Evolutionary conservation across 1,284 basidiomycete species (phyloP).

Genomic region (Pseudozyma pruni): DNA sequence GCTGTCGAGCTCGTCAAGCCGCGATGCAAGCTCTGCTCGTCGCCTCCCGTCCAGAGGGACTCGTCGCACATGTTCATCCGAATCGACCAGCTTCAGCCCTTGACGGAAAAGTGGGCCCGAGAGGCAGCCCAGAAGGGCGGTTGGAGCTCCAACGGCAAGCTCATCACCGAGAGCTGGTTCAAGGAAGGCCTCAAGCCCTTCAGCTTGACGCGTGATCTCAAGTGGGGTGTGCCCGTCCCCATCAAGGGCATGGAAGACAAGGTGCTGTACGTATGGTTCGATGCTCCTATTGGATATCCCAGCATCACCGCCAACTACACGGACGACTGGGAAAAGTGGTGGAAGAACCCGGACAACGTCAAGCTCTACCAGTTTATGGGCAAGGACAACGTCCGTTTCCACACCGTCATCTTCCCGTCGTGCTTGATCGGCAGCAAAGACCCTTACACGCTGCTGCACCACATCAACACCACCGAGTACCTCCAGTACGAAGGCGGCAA

Average conservation of each 20-base stretch:
- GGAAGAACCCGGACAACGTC: conserved; percentile 92
- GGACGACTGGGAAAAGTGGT: conserved; percentile 95
- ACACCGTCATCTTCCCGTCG: conserved; percentile 94
- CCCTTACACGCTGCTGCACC: conserved; percentile 92
- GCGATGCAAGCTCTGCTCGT: conserved; percentile 87
- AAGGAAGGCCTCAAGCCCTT: conserved; percentile 87
- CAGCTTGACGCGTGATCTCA: conserved; percentile 91
- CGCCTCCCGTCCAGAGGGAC: conserved; percentile 73
- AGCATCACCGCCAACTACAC: conserved; percentile 98
- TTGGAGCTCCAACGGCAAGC: conserved; percentile 92
- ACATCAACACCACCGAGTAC: conserved; percentile 96
- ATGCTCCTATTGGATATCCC: conserved; percentile 96
- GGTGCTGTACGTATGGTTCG: conserved; percentile 95
- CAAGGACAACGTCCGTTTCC: conserved; percentile 86
- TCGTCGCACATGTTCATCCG: conserved; percentile 96
- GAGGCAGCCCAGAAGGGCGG: conserved; percentile 80
- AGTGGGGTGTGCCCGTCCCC: conserved; percentile 95
- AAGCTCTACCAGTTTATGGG: conserved; percentile 96
- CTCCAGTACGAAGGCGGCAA: conserved; percentile 99
- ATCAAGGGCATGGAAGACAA: conserved; percentile 86
- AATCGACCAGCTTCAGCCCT: conserved; percentile 84
- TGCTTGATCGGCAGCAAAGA: conserved; percentile 89
- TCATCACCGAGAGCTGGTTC: conserved; percentile 90
- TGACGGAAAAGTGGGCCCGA: conserved; percentile 88
- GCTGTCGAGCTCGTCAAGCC: conserved; percentile 94